These are phyloP conservation scores for Gracilaria gracilis DNA, from an alignment of 23 red algal genomes.

Conservation along the genomic window DNA sequence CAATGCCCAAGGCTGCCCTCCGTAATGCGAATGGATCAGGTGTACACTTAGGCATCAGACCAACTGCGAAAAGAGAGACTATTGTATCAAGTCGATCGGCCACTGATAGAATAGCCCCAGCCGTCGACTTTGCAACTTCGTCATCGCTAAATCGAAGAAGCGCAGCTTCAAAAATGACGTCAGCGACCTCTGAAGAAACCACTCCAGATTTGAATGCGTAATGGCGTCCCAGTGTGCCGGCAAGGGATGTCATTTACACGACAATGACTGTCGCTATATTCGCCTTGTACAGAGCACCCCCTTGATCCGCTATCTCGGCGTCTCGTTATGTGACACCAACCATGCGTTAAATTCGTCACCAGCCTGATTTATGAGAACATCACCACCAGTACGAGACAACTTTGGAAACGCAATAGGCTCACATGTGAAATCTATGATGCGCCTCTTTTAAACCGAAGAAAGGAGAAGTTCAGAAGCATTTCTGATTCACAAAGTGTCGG, in stretches of 20 bases:
- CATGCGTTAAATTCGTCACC: slow-evolving; percentile 5
- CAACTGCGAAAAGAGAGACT: slow-evolving; percentile 90
- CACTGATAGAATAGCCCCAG: slow-evolving; percentile 73
- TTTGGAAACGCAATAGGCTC: slow-evolving; percentile 21
- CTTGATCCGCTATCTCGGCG: slow-evolving; percentile 34
- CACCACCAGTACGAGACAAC: not conserved
- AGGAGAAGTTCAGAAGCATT: slow-evolving; percentile 86
- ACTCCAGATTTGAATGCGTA: slow-evolving; percentile 80
- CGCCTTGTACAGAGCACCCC: slow-evolving; percentile 87
- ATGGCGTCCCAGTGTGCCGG: slow-evolving; percentile 94
- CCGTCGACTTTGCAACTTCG: slow-evolving; percentile 60
- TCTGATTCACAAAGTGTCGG: slow-evolving; percentile 92
- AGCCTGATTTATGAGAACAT: not conserved
- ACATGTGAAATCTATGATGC: not conserved
- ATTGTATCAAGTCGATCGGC: slow-evolving; percentile 96
- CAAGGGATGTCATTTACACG: slow-evolving; percentile 94
- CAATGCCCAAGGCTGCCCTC: slow-evolving; percentile 85
- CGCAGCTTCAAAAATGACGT: slow-evolving; percentile 83
- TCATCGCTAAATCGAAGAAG: slow-evolving; percentile 86
- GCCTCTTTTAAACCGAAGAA: slow-evolving; percentile 37
- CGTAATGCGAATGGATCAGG: slow-evolving; percentile 94
- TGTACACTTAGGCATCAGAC: slow-evolving; percentile 81
- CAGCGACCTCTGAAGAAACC: slow-evolving; percentile 49
- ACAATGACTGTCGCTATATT: slow-evolving; percentile 93
- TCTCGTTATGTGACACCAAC: slow-evolving; percentile 19